phyloP scores from a whole-genome alignment of 345 rosid genomes.

The Microcos paniculata region DNA sequence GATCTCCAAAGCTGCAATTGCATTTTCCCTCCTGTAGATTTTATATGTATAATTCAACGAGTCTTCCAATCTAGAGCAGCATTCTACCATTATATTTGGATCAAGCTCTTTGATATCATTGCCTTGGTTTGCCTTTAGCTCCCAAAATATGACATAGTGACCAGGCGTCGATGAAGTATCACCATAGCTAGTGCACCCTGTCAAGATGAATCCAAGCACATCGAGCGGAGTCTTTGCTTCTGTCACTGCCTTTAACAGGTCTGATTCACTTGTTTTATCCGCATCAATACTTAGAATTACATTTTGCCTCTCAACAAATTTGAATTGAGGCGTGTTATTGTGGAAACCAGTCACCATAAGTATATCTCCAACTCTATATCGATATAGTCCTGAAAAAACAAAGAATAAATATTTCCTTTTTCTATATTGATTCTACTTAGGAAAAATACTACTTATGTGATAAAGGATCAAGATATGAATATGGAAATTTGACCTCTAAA shows the following conservation, averaged over 20 bases:
- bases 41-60: slow-evolving; percentile 30
- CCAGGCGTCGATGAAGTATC: slow-evolving; percentile 52
- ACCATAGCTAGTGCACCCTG: slow-evolving; percentile 51
- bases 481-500: slow-evolving; percentile 35
- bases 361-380: slow-evolving; percentile 48
- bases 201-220: slow-evolving; percentile 44
- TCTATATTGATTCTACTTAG: no score
- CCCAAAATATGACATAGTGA: slow-evolving; percentile 62
- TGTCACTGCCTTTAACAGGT: slow-evolving; percentile 49
- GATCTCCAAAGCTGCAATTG: slow-evolving; percentile 57
- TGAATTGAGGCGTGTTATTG: slow-evolving; percentile 50
- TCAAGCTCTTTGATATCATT: background rate
- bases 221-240: slow-evolving; percentile 39
- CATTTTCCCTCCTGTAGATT: slow-evolving; percentile 45
- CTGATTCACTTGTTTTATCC: slow-evolving; percentile 58
- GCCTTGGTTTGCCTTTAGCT: slow-evolving; percentile 34
- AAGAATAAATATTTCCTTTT: no score
- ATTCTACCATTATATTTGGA: slow-evolving; percentile 32
- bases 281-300: slow-evolving; percentile 49
- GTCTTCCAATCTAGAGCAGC: slow-evolving; percentile 48
- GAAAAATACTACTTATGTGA: no score
- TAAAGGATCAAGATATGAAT: slow-evolving; percentile 28
- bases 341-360: slow-evolving; percentile 52
- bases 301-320: slow-evolving; percentile 48
- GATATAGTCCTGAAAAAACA: slow-evolving; percentile 10